A percentile compares a stretch with the other conserved stretches of the same genome.
These are phyloP conservation scores for Mytilinidion resinicola DNA, from an alignment of 495 filamentous ascomycete genomes.

Conservation along the genomic window DNA sequence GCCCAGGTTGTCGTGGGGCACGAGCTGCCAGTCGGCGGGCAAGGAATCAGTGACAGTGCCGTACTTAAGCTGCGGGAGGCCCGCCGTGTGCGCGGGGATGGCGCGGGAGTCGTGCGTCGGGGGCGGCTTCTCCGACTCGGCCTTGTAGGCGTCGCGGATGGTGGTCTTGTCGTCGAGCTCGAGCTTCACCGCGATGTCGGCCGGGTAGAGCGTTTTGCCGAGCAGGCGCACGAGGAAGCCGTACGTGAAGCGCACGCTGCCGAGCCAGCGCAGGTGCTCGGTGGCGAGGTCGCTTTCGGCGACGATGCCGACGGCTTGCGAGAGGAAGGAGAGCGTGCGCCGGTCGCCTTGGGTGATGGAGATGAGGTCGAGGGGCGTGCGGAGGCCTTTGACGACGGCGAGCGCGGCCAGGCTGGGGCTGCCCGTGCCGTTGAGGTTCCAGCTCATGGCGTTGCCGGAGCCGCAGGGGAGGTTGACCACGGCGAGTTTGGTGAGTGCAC, in stretches of 20 bases:
- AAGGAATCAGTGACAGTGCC: conserved; percentile 73
- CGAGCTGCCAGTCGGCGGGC: conserved; percentile 65
- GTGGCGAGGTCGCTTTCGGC: conserved; percentile 86
- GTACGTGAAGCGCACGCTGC: conserved; percentile 72
- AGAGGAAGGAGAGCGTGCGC: conserved; percentile 78
- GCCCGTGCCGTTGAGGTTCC: conserved; percentile 78
- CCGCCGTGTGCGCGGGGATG: conserved; percentile 20
- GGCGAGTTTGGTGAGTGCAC: conserved; percentile 71
- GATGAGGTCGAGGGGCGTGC: conserved; percentile 74
- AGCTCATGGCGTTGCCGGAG: conserved; percentile 88
- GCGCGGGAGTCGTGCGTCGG: conserved; percentile 14
- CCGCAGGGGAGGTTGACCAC: conserved; percentile 88
- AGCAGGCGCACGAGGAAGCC: conserved; percentile 71
- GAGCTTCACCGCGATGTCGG: conserved; percentile 77
- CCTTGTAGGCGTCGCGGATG: conserved; percentile 67
- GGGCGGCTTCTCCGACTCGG: conserved; percentile 39
- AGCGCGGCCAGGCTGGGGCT: conserved; percentile 71
- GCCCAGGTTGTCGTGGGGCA: conserved; percentile 68
- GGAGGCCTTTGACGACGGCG: conserved; percentile 75
- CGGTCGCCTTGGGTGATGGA: conserved; percentile 75
- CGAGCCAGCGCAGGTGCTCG: conserved; percentile 90
- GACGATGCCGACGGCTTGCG: conserved; percentile 83
- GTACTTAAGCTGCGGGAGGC: conserved; percentile 66
- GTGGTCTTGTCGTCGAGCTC: conserved; percentile 68
- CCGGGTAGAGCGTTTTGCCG: conserved; percentile 71